Evolutionary conservation across 169 alveolate species (phyloP), one percentile per base, ranked within the genome.

Genomic region (Perkinsus olseni): DNA sequence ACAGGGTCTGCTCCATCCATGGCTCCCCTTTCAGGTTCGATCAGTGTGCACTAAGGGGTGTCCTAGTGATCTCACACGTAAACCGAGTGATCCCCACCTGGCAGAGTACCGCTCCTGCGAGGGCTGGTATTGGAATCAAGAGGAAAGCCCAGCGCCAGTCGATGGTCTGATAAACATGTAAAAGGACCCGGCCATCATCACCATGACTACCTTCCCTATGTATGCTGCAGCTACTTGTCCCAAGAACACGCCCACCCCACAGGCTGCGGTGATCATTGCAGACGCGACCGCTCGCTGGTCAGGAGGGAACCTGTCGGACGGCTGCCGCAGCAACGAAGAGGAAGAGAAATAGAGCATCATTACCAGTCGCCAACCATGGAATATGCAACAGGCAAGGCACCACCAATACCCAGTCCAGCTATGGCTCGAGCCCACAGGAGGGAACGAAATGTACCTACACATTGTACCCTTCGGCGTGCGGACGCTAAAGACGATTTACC

Each of bases 101-200:
- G 48, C 91, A 93, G 39, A 93, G 92, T 21, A 34, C 92, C 17
- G 94, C 95, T 92, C 74, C 92, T 62, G 92, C 74, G 24, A 93
- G 91, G 0, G 92, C 92, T 20, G 95, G 95, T 36, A 74, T 51
- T 0, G 95, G 92, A 0, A 93, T 62, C 21, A 93, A 31, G 8
- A 93, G 92, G 74, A 93, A 93, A 20, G 74, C 93, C 94, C 93
- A 93, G 24, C 95, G 93, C 95, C 95, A 93, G 93, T 93, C 95
- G 6, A 93, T 28, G 36, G 82, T 62, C 82, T 62, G 82, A 13
- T 13, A 28, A 21, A 13, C 31, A 62, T 21, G 17, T 13, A 3
- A 21, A 3, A 24, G 8, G 37, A 62, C 34, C 17, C 82, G 8
- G 82, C 82, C 4, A 62, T 6, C 62, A 6, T 45, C 4, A 62